Base-by-base conservation (phyloP, 371 early-diverging fungal genomes). In the Fennellomyces sp. region DNA sequence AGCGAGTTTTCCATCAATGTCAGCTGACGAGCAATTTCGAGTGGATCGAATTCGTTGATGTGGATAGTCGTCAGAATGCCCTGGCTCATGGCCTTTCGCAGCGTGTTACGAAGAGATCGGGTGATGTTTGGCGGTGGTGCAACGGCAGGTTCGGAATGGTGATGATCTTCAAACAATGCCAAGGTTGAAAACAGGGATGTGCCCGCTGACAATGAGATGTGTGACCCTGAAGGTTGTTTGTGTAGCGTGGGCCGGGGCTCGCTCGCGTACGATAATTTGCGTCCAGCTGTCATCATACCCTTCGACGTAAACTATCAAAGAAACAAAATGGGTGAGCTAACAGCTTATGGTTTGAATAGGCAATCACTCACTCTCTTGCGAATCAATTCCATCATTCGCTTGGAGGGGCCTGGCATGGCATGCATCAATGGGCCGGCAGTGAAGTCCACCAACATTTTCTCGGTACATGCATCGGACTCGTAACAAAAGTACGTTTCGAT, bases 11-110 rank as follows among this genome's bases (percentile, higher is more conserved):
- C 90, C 73, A 90, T 76, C 0, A 92, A 35, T 5, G 92, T 91
- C 33, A 94, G 61, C 64, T 94, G 93, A 12, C 93, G 72, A 2
- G 94, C 93, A 1, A 92, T 63, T 68, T 92, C 92, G 13, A 82
- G 39, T 2, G 91, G 84, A 58, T 94, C 91, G 25, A 94, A 64
- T 33, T 92, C 91, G 31, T 76, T 63, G 15, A 93, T 75, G 54
- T 76, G 75, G 30, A 90, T 59, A 19, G 42, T 49, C 3, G 30
- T 11, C 1, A 61, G 23, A 2, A 41, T 51, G 25, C 62, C 56
- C 12, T 70, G 70, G 10, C 52, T 61, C 7, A 68, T 23, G 4
- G 74, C 69, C 31, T 64, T 76, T 28, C 65, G 69, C n/a, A 80
- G 41, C 0, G 61, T 65, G 49, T 72, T 75, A 25, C 77, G 63